Evolutionary conservation across 768 basidiomycete genomes (phyloP).

Genomic region (Lactarius quietus): DNA sequence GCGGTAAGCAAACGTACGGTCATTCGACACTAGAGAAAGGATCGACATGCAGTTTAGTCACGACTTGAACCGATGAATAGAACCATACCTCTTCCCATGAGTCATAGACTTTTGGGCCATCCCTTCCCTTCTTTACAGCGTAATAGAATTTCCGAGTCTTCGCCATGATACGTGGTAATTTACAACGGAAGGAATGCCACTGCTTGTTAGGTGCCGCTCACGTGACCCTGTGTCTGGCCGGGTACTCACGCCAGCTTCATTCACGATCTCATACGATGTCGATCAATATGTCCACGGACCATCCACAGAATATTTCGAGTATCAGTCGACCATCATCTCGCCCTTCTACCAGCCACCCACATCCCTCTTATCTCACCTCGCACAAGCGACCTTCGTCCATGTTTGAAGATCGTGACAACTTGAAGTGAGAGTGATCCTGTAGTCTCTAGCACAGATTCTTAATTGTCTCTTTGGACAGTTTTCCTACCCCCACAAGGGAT

Average conservation of each 20-base stretch:
- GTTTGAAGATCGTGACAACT: conserved; percentile 19
- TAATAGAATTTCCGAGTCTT: conserved; percentile 49
- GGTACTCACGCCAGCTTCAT: not conserved
- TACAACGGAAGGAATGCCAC: not conserved
- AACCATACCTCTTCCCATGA: conserved; percentile 56
- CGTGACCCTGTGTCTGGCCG: not conserved
- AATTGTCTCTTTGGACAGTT: conserved; percentile 3
- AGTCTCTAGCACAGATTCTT: not conserved
- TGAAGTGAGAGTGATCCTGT: not conserved
- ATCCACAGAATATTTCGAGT: conserved; percentile 22
- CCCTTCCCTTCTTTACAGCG: conserved; percentile 55
- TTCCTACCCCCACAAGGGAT: conserved; percentile 47
- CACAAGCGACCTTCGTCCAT: conserved; percentile 23
- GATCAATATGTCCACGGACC: conserved; percentile 27
- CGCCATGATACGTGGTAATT: conserved; percentile 27
- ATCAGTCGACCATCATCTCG: conserved; percentile 27
- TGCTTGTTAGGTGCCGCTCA: not conserved
- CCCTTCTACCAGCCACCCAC: conserved; percentile 24
- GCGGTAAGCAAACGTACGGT: not conserved
- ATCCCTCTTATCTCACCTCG: conserved; percentile 15
- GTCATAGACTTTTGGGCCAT: conserved; percentile 54
- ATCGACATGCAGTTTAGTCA: not conserved
- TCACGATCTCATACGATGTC: conserved; percentile 8
- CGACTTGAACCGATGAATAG: not conserved
- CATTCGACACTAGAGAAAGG: not conserved